Evolutionary conservation across 306 rosid species (phyloP), one percentile per base, ranked within the genome.

Genomic region (barrel medic (Medicago truncatula)): DNA sequence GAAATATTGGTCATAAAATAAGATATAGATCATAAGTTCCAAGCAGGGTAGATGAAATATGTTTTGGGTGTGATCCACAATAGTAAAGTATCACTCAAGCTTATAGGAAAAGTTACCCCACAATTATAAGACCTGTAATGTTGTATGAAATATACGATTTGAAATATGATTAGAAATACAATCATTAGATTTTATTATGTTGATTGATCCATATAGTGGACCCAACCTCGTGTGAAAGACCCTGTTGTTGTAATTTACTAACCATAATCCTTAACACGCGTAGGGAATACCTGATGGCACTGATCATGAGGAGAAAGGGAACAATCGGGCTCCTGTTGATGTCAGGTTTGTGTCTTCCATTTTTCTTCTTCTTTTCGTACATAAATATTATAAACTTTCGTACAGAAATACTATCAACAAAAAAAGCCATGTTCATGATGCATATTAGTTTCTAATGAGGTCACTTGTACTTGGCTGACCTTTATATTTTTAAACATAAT

Each of bases 241-340:
- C 12, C 16, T 60, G 41, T 28, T 61, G 43, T 62, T 43, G 72
- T 67, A 43, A 20, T 67, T 67, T 43, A 43, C 38, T 67, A 9
- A 41, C 59, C 44, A 13, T 17, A 50, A 75, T 50, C 20, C 70
- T 23, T 75, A 12, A 50, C 73, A 72, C 74, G 25, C 85, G 79
- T 16, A 93, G 98, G 91, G 89, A 54, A 54, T 91, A 76, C 82
- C 96, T 20, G 89, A 93, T 75, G 98, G 97, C 44, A 91, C 83
- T 49, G 82, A 40, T 78, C 87, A 82, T 61, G 96, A 88, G 78
- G 89, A 88, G 87, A 93, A 89, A 71, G 97, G 98, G 82, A 91
- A 89, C 87, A 93, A 93, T 85, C 84, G 98, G 20, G 81, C 90
- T 70, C 87, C 79, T 15, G 23, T n/a, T 70, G 97, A 91, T 70